Conservation (phyloP, 106 monocot genomes). For the Vanilla planifolia region DNA sequence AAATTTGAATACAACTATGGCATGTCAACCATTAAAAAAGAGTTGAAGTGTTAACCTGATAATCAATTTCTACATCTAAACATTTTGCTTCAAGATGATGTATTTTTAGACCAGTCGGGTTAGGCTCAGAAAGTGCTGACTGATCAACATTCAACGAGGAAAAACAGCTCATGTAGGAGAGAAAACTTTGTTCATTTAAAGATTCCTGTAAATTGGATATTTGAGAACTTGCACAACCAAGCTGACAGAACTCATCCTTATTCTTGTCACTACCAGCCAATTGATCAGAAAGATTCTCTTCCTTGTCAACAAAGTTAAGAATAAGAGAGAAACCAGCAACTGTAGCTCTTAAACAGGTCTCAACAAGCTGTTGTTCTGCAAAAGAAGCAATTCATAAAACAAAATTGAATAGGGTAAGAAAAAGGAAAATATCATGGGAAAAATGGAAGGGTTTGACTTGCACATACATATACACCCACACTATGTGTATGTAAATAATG, state of each 20-base stretch:
- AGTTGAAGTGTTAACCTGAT: slow-evolving; percentile 50
- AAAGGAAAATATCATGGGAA: background rate
- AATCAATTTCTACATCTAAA: slow-evolving; percentile 39
- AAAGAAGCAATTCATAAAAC: slow-evolving; percentile 4
- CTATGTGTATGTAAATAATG: no score
- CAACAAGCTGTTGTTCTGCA: slow-evolving; percentile 67
- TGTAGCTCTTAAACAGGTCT: slow-evolving; percentile 69
- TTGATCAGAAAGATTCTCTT: slow-evolving; percentile 19
- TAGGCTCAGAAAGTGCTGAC: slow-evolving; percentile 18
- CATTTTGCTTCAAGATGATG: slow-evolving; percentile 54
- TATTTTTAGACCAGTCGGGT: slow-evolving; percentile 15
- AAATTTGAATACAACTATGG: no score
- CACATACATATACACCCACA: no score
- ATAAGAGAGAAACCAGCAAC: slow-evolving; percentile 49
- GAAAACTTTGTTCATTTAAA: slow-evolving; percentile 16
- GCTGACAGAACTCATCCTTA: slow-evolving; percentile 9
- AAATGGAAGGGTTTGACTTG: no score
- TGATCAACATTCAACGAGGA: slow-evolving; percentile 41
- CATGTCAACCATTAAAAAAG: background rate
- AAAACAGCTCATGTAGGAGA: slow-evolving; percentile 35
- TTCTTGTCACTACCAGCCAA: background rate
- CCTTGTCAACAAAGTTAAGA: slow-evolving; percentile 42
- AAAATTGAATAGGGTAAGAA: background rate
- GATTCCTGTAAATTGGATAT: slow-evolving; percentile 8
- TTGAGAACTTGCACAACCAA: slow-evolving; percentile 8